Evolutionary conservation across 768 basidiomycete species (phyloP).

Genomic region (Tricholoma terreum): DNA sequence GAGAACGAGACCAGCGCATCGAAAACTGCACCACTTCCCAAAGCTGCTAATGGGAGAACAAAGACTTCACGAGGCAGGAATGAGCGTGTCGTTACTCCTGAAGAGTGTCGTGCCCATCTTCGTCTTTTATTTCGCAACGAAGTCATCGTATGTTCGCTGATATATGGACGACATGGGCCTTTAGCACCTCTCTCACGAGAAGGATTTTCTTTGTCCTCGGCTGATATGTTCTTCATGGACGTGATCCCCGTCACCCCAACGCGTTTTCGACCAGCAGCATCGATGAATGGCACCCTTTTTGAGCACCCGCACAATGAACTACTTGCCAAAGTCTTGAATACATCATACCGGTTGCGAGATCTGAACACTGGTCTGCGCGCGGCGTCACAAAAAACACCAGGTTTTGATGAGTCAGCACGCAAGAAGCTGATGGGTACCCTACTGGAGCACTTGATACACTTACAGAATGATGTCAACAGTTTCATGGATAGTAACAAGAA

Average conservation of each 20-base stretch:
- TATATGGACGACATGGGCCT: conserved; percentile 92
- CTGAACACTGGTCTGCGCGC: conserved; percentile 63
- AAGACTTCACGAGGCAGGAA: conserved; percentile 79
- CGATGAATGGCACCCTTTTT: conserved; percentile 88
- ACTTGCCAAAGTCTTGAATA: conserved; percentile 73
- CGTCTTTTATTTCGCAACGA: conserved; percentile 87
- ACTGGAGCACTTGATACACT: conserved; percentile 79
- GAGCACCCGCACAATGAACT: conserved; percentile 97
- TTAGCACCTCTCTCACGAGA: conserved; percentile 60
- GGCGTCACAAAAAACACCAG: conserved; percentile 56
- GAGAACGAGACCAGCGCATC: conserved; percentile 10
- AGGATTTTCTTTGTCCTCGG: conserved; percentile 66
- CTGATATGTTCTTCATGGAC: conserved; percentile 98
- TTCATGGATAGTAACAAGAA: conserved; percentile 98
- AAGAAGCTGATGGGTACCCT: conserved; percentile 62
- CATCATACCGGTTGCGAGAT: conserved; percentile 78
- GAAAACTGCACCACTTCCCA: conserved; percentile 42
- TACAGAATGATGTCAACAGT: conserved; percentile 93
- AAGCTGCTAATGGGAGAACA: conserved; percentile 71
- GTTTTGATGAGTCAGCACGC: conserved; percentile 47
- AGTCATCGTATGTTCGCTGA: conserved; percentile 71
- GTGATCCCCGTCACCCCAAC: conserved; percentile 90
- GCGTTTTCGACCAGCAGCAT: conserved; percentile 91
- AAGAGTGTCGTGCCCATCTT: conserved; percentile 93
- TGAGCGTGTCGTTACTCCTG: conserved; percentile 87